These are phyloP conservation scores for Vigna angularis DNA, from an alignment of 306 rosid genomes.

Conservation along the genomic window DNA sequence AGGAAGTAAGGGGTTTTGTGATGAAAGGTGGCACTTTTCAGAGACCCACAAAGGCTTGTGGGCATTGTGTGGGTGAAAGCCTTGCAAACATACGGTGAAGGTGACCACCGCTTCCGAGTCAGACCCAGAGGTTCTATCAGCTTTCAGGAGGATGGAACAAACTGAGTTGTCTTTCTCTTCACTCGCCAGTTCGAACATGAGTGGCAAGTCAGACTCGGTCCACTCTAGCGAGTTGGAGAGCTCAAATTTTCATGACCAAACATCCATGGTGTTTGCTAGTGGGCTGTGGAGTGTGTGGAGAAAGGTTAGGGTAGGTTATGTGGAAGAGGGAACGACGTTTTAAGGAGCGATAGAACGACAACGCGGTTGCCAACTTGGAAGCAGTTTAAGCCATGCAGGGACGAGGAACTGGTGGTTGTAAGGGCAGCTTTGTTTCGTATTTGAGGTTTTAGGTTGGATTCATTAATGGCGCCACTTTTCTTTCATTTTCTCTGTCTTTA, in stretches of 20 bases:
- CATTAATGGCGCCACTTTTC: constrained; percentile 47
- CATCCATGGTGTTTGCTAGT: constrained; percentile 52
- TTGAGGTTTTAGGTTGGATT: constrained; percentile 45
- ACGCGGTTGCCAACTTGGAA: constrained; percentile 54
- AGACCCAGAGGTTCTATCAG: constrained; percentile 60
- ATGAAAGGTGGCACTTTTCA: constrained; percentile 64
- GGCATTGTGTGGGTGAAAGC: constrained; percentile 54
- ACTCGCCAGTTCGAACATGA: constrained; percentile 62
- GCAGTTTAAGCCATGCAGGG: constrained; percentile 50
- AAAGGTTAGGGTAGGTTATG: not conserved
- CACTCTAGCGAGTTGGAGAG: constrained; percentile 66
- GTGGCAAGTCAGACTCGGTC: constrained; percentile 57
- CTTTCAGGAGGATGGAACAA: constrained; percentile 64
- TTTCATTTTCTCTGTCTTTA: constrained; percentile 47
- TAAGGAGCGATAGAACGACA: constrained; percentile 55
- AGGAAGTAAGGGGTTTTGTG: constrained; percentile 83
- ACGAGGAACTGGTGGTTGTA: constrained; percentile 57
- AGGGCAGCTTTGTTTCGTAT: constrained; percentile 42
- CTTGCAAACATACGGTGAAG: constrained; percentile 63
- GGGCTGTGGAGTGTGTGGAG: not conserved
- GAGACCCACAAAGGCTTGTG: constrained; percentile 76
- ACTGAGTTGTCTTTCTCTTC: constrained; percentile 25
- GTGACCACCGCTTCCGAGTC: constrained; percentile 54
- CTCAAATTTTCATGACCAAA: constrained; percentile 88
- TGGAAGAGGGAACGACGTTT: not conserved